Evolutionary conservation across 2,329 filamentous ascomycete genomes (phyloP).

Genomic region (Grosmannia clavigera): DNA sequence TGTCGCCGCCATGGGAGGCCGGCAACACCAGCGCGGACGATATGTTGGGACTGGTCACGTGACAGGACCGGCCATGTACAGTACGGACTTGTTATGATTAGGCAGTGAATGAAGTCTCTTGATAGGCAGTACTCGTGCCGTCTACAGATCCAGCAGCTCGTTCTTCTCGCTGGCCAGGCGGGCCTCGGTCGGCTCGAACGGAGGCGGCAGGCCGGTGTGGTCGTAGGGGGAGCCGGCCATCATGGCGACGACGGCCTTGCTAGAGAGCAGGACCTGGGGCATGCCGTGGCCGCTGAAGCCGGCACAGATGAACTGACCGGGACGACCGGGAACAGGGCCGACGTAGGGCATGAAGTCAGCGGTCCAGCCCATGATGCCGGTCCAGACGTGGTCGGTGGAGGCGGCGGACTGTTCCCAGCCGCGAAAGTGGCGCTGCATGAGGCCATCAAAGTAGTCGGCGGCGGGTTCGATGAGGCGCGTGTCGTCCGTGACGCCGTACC

Average conservation of each 20-base stretch:
- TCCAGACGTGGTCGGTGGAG: constrained; percentile 21
- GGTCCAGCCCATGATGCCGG: constrained; percentile 29
- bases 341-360: constrained; percentile 30
- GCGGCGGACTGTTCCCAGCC: constrained; percentile 35
- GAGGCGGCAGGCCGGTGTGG: background rate
- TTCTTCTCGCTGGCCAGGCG: background rate
- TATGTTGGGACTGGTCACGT: background rate
- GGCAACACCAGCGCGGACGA: background rate
- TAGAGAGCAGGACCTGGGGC: constrained; percentile 29
- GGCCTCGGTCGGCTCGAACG: background rate
- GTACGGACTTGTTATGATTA: background rate
- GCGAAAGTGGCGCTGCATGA: constrained; percentile 33
- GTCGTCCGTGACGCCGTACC: constrained; percentile 35
- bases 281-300: constrained; percentile 42
- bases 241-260: constrained; percentile 29
- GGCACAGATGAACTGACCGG: constrained; percentile 29
- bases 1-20: background rate
- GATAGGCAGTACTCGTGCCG: no score
- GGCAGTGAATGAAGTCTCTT: background rate
- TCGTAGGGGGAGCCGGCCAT: background rate
- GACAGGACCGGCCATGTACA: background rate
- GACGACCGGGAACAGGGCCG: constrained; percentile 26
- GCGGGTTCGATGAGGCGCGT: constrained; percentile 28
- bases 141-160: background rate
- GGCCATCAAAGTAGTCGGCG: constrained; percentile 30